A percentile compares a stretch with the other conserved stretches of the same genome.
Evolutionary conservation across 192 early-diverging fungal genomes (phyloP).

Genomic region (Gonapodya prolifera): DNA sequence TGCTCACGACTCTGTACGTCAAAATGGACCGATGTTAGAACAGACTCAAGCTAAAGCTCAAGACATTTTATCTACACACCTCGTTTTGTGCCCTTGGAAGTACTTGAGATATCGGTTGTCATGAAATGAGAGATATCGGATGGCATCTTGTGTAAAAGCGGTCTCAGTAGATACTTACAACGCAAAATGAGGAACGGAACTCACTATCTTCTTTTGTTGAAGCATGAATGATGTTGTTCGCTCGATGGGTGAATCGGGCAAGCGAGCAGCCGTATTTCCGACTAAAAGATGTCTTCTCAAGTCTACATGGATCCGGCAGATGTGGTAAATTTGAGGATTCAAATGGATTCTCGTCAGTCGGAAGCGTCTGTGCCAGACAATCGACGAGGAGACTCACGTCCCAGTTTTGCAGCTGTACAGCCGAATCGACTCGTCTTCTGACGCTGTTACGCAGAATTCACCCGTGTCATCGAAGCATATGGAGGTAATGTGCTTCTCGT

Average conservation of each 20-base stretch:
- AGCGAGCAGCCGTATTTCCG: conserved; percentile 92
- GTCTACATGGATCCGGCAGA: conserved; percentile 25
- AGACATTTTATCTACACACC: conserved; percentile 20
- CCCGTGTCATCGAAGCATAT: conserved; percentile 71
- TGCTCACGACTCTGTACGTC: conserved; percentile 43
- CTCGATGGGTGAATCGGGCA: conserved; percentile 74
- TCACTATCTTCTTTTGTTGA: conserved; percentile 88
- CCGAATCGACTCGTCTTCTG: conserved; percentile 73
- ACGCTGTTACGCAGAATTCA: conserved; percentile 60
- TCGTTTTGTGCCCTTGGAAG: conserved; percentile 71
- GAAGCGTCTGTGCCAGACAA: not conserved
- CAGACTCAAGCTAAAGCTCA: not conserved
- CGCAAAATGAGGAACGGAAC: not conserved
- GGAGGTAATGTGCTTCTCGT: conserved; percentile 60
- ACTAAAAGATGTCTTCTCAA: conserved; percentile 63
- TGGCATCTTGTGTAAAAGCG: conserved; percentile 45
- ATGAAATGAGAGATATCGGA: conserved; percentile 86
- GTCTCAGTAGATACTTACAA: not conserved
- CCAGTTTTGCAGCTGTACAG: conserved; percentile 73
- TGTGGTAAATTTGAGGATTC: too few relatives aligned
- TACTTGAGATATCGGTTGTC: conserved; percentile 91
- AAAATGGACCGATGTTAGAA: not conserved
- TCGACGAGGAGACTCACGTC: conserved; percentile 38
- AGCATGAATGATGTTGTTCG: conserved; percentile 69
- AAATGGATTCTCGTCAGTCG: too few relatives aligned